These are phyloP conservation scores for Edaphochlamys debaryana DNA, from an alignment of 139 green algal species.

Conservation along the genomic window DNA sequence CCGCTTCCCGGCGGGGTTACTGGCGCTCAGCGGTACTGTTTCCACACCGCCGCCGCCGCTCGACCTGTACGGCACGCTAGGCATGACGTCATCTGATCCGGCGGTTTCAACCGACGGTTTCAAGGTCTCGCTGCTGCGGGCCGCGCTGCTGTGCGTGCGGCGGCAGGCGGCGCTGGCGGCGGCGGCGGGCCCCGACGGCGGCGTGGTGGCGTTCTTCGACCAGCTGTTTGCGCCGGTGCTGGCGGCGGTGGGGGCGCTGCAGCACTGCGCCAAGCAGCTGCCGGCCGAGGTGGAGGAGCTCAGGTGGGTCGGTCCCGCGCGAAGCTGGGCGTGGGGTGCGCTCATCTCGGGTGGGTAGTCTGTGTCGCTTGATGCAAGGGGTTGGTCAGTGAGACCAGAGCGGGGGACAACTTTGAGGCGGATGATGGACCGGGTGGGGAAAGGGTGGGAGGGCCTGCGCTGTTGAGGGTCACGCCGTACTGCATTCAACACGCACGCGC, in stretches of 20 bases:
- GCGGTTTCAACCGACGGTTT: slow-evolving; percentile 21
- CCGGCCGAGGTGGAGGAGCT: slow-evolving; percentile 33
- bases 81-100: not conserved
- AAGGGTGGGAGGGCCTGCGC: no score
- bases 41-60: not conserved
- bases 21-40: not conserved
- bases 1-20: slow-evolving; percentile 15
- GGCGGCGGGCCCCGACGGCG: not conserved
- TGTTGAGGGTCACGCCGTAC: no score
- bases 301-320: slow-evolving; percentile 2
- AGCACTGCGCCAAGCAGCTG: slow-evolving; percentile 36
- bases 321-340: no score
- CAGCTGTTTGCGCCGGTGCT: slow-evolving; percentile 40
- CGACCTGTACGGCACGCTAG: slow-evolving; percentile 46
- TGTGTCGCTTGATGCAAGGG: no score
- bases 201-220: slow-evolving; percentile 2
- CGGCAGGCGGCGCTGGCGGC: slow-evolving; percentile 32
- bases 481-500: no score
- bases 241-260: slow-evolving; percentile 4
- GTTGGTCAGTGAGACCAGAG: no score
- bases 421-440: no score
- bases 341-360: no score
- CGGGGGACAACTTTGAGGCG: no score
- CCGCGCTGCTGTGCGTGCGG: slow-evolving; percentile 37
- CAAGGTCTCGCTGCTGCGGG: slow-evolving; percentile 59